Conservation (phyloP, 495 filamentous ascomycete species). For the Podospora australis region DNA sequence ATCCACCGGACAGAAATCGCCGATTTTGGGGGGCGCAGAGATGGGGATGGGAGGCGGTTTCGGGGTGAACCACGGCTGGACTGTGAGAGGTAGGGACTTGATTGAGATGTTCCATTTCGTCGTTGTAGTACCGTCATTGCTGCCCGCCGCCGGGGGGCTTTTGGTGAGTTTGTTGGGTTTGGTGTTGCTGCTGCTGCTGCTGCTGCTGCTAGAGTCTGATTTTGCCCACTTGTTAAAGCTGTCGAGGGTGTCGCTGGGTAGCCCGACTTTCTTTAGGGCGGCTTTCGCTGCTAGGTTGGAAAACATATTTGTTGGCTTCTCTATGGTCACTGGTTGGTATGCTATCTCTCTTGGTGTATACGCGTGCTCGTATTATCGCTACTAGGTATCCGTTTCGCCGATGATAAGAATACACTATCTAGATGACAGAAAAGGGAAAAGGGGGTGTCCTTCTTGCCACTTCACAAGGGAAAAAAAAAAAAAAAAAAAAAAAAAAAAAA, state of each 20-base stretch:
- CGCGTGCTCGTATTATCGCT: too few relatives aligned
- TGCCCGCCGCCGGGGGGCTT: slow-evolving; percentile 14
- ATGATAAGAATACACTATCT: too few relatives aligned
- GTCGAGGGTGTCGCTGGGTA: slow-evolving; percentile 35
- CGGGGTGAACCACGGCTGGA: slow-evolving; percentile 42
- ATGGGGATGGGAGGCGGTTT: slow-evolving; percentile 39
- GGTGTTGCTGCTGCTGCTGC: neutral
- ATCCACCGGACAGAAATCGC: too few relatives aligned
- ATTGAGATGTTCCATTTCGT: slow-evolving; percentile 24
- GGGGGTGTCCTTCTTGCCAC: too few relatives aligned
- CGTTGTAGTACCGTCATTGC: slow-evolving; percentile 19
- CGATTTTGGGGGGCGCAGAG: slow-evolving; percentile 34
- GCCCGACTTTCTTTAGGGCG: slow-evolving; percentile 39
- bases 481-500: neutral
- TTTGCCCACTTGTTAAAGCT: slow-evolving; percentile 1
- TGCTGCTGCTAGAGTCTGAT: neutral
- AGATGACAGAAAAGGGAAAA: too few relatives aligned
- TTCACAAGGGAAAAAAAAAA: neutral
- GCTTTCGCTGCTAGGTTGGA: slow-evolving; percentile 42
- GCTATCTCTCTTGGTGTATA: too few relatives aligned
- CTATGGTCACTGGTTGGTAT: too few relatives aligned
- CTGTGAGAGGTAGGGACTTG: slow-evolving; percentile 38
- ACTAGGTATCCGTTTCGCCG: too few relatives aligned
- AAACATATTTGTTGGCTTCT: slow-evolving; percentile 38
- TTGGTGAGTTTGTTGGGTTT: slow-evolving; percentile 24